These are phyloP conservation scores for Neoboletus brunneissimus DNA, from an alignment of 768 basidiomycete species.

Conservation along the genomic window DNA sequence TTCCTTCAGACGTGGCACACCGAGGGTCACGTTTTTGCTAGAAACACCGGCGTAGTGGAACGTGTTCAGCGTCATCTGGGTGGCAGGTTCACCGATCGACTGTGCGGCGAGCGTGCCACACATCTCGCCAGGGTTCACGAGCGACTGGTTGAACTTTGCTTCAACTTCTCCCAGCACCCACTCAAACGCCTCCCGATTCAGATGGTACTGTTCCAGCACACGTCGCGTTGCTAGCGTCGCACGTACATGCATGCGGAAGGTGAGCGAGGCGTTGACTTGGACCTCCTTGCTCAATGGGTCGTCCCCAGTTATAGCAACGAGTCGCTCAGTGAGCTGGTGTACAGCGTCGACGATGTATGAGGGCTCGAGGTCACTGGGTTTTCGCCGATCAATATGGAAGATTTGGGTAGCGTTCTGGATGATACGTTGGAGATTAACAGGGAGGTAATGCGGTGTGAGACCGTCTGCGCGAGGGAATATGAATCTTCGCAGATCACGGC, in stretches of 20 bases:
- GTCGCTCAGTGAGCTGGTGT: constrained; percentile 65
- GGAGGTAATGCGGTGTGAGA: constrained; percentile 76
- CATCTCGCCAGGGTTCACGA: constrained; percentile 97
- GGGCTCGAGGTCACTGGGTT: constrained; percentile 90
- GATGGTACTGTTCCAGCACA: constrained; percentile 83
- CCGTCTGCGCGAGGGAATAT: constrained; percentile 79
- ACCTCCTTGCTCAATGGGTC: constrained; percentile 72
- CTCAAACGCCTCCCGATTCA: constrained; percentile 92
- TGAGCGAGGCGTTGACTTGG: constrained; percentile 85
- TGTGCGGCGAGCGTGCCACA: constrained; percentile 97
- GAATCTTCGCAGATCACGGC: constrained; percentile 73
- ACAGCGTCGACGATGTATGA: constrained; percentile 82
- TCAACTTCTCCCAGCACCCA: constrained; percentile 97
- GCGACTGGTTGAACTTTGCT: constrained; percentile 89
- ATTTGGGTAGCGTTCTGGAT: constrained; percentile 94
- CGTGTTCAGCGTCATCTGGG: constrained; percentile 99
- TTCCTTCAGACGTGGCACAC: constrained; percentile 98
- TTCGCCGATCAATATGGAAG: constrained; percentile 93
- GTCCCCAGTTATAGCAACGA: constrained; percentile 86
- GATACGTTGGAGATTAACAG: constrained; percentile 93
- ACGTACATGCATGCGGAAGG: constrained; percentile 91
- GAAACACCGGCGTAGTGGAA: constrained; percentile 99
- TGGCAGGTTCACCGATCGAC: constrained; percentile 98
- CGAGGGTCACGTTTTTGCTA: constrained; percentile 99
- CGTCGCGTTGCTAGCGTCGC: constrained; percentile 84